phyloP scores from a whole-genome alignment of 805 yeast species.

The Lipomyces oligophaga region DNA sequence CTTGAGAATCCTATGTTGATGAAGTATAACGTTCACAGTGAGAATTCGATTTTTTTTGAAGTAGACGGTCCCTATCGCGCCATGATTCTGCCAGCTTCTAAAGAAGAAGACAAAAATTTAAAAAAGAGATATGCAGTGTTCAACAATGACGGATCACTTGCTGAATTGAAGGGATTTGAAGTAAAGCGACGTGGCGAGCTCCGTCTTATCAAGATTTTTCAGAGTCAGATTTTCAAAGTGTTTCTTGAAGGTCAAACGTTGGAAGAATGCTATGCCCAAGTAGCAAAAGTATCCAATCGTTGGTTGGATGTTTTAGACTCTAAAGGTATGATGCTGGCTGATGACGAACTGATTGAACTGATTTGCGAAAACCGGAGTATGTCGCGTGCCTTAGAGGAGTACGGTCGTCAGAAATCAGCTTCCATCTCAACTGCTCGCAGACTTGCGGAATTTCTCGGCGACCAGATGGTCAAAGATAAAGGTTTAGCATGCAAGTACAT shows the following conservation, averaged over 20 bases:
- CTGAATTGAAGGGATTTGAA: conserved; percentile 96
- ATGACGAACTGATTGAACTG: conserved; percentile 87
- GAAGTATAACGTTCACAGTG: conserved; percentile 73
- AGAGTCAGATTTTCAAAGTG: conserved; percentile 86
- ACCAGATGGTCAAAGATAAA: conserved; percentile 92
- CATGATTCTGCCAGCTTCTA: conserved; percentile 94
- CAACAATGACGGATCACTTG: conserved; percentile 87
- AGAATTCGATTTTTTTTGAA: conserved; percentile 93
- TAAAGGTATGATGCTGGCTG: conserved; percentile 80
- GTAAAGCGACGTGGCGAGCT: conserved; percentile 95
- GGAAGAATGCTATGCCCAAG: conserved; percentile 78
- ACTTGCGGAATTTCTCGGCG: conserved; percentile 90
- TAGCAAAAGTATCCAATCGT: conserved; percentile 87
- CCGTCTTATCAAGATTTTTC: conserved; percentile 89
- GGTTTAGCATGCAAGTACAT: conserved; percentile 94
- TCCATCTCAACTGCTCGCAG: conserved; percentile 94
- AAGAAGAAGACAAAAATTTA: conserved; percentile 94
- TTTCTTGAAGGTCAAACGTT: conserved; percentile 81
- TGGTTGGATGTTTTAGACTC: conserved; percentile 94
- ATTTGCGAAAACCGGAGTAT: conserved; percentile 95
- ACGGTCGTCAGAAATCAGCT: conserved; percentile 86
- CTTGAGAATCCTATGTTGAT: conserved; percentile 64
- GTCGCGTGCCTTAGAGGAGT: conserved; percentile 88
- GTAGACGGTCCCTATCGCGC: conserved; percentile 99
- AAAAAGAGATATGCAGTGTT: conserved; percentile 97